phyloP scores from a whole-genome alignment of 2,329 filamentous ascomycete species.

The Verticillium isaacii region DNA sequence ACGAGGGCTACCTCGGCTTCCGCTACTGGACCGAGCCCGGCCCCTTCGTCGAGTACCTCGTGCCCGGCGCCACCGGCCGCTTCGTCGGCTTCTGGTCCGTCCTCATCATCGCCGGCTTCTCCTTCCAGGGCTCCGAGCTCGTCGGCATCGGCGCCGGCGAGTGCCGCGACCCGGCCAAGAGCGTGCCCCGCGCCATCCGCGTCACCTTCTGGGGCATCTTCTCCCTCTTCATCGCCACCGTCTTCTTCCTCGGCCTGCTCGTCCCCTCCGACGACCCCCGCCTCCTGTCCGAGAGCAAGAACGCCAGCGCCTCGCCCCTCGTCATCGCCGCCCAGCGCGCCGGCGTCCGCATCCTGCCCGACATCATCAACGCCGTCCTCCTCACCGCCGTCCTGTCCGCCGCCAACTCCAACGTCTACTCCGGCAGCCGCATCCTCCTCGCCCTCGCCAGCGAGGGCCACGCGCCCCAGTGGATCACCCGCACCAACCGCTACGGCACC shows the following conservation, averaged over 20 bases:
- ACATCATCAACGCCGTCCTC: slow-evolving; percentile 74
- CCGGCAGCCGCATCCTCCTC: slow-evolving; percentile 63
- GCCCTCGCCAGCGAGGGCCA: slow-evolving; percentile 60
- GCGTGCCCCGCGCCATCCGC: slow-evolving; percentile 66
- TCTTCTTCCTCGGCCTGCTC: slow-evolving; percentile 69
- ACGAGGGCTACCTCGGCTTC: slow-evolving; percentile 70
- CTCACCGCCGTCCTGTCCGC: slow-evolving; percentile 75
- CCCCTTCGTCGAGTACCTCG: slow-evolving; percentile 59
- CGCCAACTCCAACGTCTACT: slow-evolving; percentile 74
- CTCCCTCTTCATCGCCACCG: slow-evolving; percentile 57
- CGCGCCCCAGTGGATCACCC: slow-evolving; percentile 54
- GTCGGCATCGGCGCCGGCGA: slow-evolving; percentile 71
- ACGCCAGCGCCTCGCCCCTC: slow-evolving; percentile 62
- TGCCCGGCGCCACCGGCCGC: slow-evolving; percentile 48
- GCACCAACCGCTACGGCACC: slow-evolving; percentile 57
- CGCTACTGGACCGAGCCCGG: slow-evolving; percentile 65
- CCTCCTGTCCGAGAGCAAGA: slow-evolving; percentile 40
- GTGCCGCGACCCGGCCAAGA: slow-evolving; percentile 66
- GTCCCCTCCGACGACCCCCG: slow-evolving; percentile 57
- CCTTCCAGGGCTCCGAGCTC: slow-evolving; percentile 69
- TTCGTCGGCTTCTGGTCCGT: slow-evolving; percentile 68
- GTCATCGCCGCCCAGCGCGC: slow-evolving; percentile 57
- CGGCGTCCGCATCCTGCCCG: slow-evolving; percentile 57
- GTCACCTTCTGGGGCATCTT: slow-evolving; percentile 75
- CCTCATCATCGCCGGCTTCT: slow-evolving; percentile 64